A percentile compares a stretch with the other conserved stretches of the same genome.
phyloP scores from a whole-genome alignment of 495 filamentous ascomycete genomes.

The Pseudomonodictys pantanalensis region DNA sequence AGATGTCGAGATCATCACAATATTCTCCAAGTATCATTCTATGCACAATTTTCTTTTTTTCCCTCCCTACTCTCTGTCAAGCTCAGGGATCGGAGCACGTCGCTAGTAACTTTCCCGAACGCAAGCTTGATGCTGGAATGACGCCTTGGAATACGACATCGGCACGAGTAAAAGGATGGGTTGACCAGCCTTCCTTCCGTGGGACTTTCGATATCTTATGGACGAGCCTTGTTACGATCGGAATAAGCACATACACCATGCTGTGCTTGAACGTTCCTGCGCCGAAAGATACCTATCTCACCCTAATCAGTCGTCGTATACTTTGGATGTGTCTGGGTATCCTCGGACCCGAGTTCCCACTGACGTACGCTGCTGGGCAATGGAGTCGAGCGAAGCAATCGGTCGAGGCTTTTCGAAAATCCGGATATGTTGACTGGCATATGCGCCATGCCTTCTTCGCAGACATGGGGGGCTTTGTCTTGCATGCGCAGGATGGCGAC shows the following conservation, averaged over 20 bases:
- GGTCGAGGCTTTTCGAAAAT: slow-evolving; percentile 1
- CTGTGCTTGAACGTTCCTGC: slow-evolving; percentile 28
- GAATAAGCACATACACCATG: slow-evolving; percentile 31
- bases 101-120: neutral
- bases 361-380: slow-evolving; percentile 23
- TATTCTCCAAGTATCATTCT: too few relatives aligned
- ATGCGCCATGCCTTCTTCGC: slow-evolving; percentile 41
- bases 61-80: too few relatives aligned
- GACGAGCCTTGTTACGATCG: slow-evolving; percentile 24
- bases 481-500: slow-evolving; percentile 20
- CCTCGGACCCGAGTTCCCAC: slow-evolving; percentile 29
- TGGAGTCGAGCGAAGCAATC: slow-evolving; percentile 24
- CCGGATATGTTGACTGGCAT: slow-evolving; percentile 27
- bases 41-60: too few relatives aligned
- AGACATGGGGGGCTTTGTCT: slow-evolving; percentile 38
- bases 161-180: neutral
- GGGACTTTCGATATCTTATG: slow-evolving; percentile 32
- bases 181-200: slow-evolving; percentile 22
- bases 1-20: too few relatives aligned
- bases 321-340: slow-evolving; percentile 16
- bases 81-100: neutral
- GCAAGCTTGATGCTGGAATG: neutral
- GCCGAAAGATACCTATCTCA: slow-evolving; percentile 12
- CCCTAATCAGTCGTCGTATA: neutral
- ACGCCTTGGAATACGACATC: neutral